Conservation (phyloP, 2,329 filamentous ascomycete species). For the Apiospora aurea region DNA sequence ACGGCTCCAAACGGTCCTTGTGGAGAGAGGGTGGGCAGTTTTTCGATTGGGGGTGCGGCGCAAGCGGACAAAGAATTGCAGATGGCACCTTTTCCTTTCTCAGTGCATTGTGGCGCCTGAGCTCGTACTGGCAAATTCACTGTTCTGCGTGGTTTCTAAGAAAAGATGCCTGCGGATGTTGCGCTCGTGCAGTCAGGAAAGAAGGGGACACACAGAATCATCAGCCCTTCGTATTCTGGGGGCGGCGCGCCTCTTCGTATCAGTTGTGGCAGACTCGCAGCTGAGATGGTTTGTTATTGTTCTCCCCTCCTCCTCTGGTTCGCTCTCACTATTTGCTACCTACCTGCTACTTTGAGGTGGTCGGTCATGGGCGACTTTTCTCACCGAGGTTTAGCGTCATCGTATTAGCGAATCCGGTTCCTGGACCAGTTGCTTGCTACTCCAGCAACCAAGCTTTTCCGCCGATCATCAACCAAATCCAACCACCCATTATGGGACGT, state of each 20-base stretch:
- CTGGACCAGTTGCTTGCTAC: conserved; percentile 7
- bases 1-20: conserved; percentile 6
- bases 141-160: not conserved
- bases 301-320: not conserved
- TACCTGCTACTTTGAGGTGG: not conserved
- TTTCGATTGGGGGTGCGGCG: not conserved
- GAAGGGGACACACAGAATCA: not conserved
- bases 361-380: not conserved
- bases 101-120: not conserved
- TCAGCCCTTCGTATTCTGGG: conserved; percentile 10
- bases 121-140: conserved; percentile 7
- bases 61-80: conserved; percentile 7
- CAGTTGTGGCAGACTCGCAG: not conserved
- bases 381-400: not conserved
- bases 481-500: not conserved
- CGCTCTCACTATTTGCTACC: not conserved
- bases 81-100: conserved; percentile 3
- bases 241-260: not conserved
- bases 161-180: not conserved
- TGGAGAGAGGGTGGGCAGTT: conserved; percentile 17
- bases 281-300: conserved; percentile 13
- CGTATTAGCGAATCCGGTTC: conserved; percentile 18
- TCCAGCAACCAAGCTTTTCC: conserved; percentile 17
- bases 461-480: conserved; percentile 13
- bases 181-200: not conserved